Conservation (phyloP, 257 asterid genomes). For the Gentiana straminea region DNA sequence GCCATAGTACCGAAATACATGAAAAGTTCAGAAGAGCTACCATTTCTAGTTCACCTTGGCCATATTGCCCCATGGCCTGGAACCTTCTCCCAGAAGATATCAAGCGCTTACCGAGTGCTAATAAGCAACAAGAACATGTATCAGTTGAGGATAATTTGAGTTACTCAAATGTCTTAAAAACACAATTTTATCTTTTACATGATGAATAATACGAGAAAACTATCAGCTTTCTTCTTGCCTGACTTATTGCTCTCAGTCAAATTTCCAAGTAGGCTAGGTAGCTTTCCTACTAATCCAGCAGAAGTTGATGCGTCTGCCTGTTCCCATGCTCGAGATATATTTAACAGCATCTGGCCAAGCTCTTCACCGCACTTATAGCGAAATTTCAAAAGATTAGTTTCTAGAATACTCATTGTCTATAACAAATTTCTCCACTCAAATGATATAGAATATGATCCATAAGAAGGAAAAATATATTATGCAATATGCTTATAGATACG, state of each 20-base stretch:
- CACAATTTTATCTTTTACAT: not conserved
- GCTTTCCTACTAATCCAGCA: constrained; percentile 41
- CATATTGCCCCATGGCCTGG: constrained; percentile 92
- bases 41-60: constrained; percentile 76
- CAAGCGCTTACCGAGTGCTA: constrained; percentile 89
- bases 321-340: constrained; percentile 91
- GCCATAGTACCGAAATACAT: not conserved
- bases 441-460: too few species aligned
- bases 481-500: too few species aligned
- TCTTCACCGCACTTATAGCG: constrained; percentile 76
- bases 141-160: constrained; percentile 17
- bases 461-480: too few species aligned
- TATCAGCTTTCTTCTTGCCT: constrained; percentile 39
- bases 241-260: constrained; percentile 43
- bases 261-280: constrained; percentile 41
- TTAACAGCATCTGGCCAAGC: constrained; percentile 52
- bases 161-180: not conserved
- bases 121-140: constrained; percentile 33
- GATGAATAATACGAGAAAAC: constrained; percentile 1
- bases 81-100: constrained; percentile 82
- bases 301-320: constrained; percentile 64
- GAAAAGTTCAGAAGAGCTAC: constrained; percentile 26
- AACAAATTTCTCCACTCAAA: too few species aligned
- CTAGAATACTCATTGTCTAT: not conserved
- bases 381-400: constrained; percentile 7